Conservation (phyloP, 73 alveolate species). For the Uronychia binucleata region DNA sequence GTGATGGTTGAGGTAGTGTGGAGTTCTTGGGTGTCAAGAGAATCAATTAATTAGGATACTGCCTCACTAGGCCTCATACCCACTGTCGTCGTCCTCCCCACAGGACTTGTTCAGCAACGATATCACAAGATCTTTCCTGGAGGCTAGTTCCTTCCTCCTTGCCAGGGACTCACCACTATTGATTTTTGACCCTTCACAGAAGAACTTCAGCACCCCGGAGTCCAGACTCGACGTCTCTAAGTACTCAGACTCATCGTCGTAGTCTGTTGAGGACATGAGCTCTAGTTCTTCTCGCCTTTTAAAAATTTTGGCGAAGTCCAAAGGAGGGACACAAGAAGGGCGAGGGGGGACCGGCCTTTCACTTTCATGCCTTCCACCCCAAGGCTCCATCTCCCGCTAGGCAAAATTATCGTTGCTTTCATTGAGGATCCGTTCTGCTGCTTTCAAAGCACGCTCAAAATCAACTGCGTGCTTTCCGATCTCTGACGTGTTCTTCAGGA, state of each 20-base stretch:
- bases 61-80: neutral
- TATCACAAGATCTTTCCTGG: neutral
- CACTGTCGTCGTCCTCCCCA: neutral
- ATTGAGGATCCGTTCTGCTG: neutral
- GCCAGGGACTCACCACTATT: neutral
- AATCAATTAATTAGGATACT: neutral
- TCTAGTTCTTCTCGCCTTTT: neutral
- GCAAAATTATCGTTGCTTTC: neutral
- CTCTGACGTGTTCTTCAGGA: neutral
- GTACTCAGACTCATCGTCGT: neutral
- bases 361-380: neutral
- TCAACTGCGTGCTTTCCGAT: neutral
- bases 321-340: neutral
- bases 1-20: too few species aligned
- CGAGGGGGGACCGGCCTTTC: neutral
- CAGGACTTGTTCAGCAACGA: neutral
- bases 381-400: neutral
- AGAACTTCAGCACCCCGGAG: neutral
- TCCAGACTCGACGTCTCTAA: neutral
- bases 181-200: neutral
- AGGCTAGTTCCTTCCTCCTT: neutral
- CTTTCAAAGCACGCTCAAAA: neutral
- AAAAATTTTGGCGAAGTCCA: neutral
- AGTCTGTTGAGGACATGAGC: neutral
- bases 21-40: too few species aligned